phyloP scores from a whole-genome alignment of 192 early-diverging fungal species.

The Podila epicladia region DNA sequence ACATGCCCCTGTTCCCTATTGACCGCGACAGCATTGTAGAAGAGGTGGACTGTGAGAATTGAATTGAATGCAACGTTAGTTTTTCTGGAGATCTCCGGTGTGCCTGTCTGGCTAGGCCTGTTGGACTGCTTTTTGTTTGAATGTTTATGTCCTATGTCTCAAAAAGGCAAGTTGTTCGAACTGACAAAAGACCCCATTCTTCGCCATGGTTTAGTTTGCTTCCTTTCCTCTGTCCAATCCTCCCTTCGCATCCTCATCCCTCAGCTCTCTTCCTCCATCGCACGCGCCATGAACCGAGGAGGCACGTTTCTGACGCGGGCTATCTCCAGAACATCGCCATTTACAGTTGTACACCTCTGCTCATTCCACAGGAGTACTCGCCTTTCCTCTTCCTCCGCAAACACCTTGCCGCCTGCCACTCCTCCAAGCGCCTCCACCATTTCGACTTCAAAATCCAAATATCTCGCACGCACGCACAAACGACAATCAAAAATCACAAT shows the following conservation, averaged over 20 bases:
- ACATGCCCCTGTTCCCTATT: no score
- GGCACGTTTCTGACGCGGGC: background rate
- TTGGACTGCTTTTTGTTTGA: background rate
- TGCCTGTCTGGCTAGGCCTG: no score
- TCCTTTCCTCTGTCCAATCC: background rate
- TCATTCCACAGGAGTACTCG: no score
- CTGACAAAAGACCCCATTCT: background rate
- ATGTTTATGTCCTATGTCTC: background rate
- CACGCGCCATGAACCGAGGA: slow-evolving; percentile 1
- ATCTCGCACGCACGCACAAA: background rate
- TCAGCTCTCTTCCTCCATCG: background rate
- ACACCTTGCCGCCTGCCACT: background rate
- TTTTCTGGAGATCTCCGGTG: no score
- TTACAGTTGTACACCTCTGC: no score
- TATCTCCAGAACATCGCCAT: background rate
- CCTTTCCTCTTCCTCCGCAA: no score
- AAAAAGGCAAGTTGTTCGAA: slow-evolving; percentile 2
- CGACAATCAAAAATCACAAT: background rate
- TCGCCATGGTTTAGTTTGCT: background rate
- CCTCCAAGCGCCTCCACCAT: background rate
- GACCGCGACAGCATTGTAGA: no score
- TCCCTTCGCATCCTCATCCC: background rate
- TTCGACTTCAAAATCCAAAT: background rate
- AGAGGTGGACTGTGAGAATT: no score
- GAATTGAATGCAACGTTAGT: no score